Evolutionary conservation across 2,329 filamentous ascomycete species (phyloP), one percentile per base, ranked within the genome.

Genomic region (Thelonectria discophora): DNA sequence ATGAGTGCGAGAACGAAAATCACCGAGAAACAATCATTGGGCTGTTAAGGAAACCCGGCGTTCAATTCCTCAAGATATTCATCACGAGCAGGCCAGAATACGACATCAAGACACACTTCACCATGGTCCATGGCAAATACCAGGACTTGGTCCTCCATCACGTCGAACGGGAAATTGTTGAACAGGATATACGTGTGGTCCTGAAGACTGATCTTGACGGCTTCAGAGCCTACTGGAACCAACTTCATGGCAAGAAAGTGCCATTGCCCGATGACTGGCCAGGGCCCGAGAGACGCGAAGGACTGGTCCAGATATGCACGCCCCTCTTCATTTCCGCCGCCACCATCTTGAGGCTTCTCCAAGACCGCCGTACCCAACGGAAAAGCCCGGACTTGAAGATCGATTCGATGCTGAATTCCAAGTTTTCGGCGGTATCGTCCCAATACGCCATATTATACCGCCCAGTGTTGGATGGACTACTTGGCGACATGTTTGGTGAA

Each of bases 11-110:
- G 9, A 17, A 63, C 5, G 70, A 77, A 15, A 52, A 68, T 6
- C 69, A 79, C 56, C 60, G 75, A 2, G 39, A 55, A 13, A 17
- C 77, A 13, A 69, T 80, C 1, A 67, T 80, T 30, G 72, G 76
- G 5, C 55, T 68, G 1, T 37, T 69, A 12, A 54, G 59, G 0
- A 47, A 17, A 57, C 30, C 68, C 72, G n/a, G 32, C 3, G 12
- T 30, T 5, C 17, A 50, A 30, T 63, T 34, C 62, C 75, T 79
- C 24, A 74, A 70, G 51, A 55, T 77, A 2, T 79, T 81, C 49
- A 27, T 81, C 3, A 81, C 79, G 0, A 81, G 78, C 60, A 72
- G 80, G 40, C 79, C 79, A 0, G 76, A 81, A 47, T 58, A 76
- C 6, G 72, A 72, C 2, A 73, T 79, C 54, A 73, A 74, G 0